Base-by-base conservation (phyloP, 2,329 filamentous ascomycete genomes). In the Fusarium luffae region DNA sequence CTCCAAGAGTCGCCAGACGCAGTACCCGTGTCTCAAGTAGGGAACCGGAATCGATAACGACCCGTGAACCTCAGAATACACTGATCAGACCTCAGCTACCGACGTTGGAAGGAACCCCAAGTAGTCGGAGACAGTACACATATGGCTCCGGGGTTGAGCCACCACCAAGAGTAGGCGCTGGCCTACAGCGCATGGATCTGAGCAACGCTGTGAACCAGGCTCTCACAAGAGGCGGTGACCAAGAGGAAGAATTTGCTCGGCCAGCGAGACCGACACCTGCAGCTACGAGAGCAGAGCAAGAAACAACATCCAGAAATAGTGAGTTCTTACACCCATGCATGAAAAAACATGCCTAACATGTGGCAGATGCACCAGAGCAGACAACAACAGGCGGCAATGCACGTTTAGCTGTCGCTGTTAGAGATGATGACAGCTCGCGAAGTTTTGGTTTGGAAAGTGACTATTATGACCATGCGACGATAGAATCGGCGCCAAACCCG, bases 131-230 rank as follows among this genome's bases (percentile, higher is more conserved):
- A 41, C 79, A 81, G 63, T 81, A 81, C 59, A 76, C 78, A 2
- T 82, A 82, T 68, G 80, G 80, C 34, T 77, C 80, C 34, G 78
- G 59, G n/a, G 75, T 68, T 30, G 80, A 82, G 51, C 80, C 80
- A 4, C 68, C 69, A 19, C 75, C 75, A 37, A 66, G 74, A 63
- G 50, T 63, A 37, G 65, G 61, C 48, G 54, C 63, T 64, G 56
- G 77, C 72, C 28, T 66, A 8, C 72, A 73, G 25, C 59, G 68
- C 19, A 68, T 74, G 63, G 70, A 75, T 42, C 61, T 80, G 19
- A 71, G 71, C 54, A 74, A 64, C 47, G 79, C 78, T 10, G 75
- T 80, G 32, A 73, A 70, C 12, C 69, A 72, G 14, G 77, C 74
- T 16, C 62, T 80, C 10, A 63, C 63, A 3, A 66, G 70, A 13